Conservation (phyloP, 768 basidiomycete species). For the Mycena haematopus region DNA sequence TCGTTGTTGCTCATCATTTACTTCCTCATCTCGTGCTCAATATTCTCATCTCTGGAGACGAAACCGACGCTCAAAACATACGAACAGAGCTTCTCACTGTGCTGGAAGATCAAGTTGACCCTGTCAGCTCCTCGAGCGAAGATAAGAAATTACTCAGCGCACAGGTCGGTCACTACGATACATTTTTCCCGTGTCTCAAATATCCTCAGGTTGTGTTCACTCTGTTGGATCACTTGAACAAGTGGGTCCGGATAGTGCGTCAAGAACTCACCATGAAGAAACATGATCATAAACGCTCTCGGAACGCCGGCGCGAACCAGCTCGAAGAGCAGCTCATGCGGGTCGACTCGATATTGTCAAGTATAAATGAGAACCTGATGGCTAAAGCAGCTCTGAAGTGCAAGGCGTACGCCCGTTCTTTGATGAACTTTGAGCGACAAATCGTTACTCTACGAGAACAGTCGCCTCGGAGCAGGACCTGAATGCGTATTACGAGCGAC, state of each 20-base stretch:
- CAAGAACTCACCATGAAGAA: conserved; percentile 64
- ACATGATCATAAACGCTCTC: conserved; percentile 55
- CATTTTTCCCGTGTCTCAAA: background rate
- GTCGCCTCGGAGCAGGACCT: conserved; percentile 54
- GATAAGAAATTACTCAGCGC: conserved; percentile 92
- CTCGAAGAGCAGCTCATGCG: conserved; percentile 66
- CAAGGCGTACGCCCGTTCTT: conserved; percentile 90
- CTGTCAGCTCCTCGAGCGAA: conserved; percentile 57
- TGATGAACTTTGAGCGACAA: conserved; percentile 94
- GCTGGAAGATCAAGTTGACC: conserved; percentile 84
- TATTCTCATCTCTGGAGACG: conserved; percentile 77
- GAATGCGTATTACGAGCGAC: conserved; percentile 79
- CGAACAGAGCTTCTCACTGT: conserved; percentile 80
- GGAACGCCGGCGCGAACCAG: conserved; percentile 45
- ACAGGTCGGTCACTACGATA: conserved; percentile 62
- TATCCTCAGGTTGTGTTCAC: conserved; percentile 84
- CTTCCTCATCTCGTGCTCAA: conserved; percentile 92
- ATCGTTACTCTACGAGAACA: conserved; percentile 60
- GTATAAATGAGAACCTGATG: conserved; percentile 87
- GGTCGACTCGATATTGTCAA: conserved; percentile 83
- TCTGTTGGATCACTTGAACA: conserved; percentile 93
- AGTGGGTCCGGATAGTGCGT: conserved; percentile 81
- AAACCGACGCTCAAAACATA: conserved; percentile 67
- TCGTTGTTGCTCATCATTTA: conserved; percentile 89
- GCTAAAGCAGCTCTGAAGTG: conserved; percentile 94